A percentile compares a stretch with the other conserved stretches of the same genome.
Conservation (phyloP, 163 green algal genomes). For the Botryococcus braunii region DNA sequence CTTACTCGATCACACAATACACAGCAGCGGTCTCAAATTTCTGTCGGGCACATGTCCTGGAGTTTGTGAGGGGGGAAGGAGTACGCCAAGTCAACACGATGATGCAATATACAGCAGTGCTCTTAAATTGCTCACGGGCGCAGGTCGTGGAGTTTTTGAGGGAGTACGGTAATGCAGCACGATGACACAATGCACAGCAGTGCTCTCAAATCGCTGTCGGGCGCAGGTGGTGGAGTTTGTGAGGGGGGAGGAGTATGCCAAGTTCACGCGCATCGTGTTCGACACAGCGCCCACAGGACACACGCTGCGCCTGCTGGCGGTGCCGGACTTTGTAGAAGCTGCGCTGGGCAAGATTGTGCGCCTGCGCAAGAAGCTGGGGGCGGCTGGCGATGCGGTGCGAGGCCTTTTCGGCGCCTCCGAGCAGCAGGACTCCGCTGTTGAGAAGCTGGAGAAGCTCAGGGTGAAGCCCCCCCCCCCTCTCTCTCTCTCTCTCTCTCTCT, state of each 20-base stretch:
- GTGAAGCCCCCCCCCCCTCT: neutral
- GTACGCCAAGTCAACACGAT: too few relatives aligned
- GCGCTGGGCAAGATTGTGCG: constrained; percentile 58
- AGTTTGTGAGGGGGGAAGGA: too few relatives aligned
- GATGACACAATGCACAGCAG: too few relatives aligned
- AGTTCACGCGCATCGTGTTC: constrained; percentile 95
- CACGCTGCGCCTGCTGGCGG: constrained; percentile 80
- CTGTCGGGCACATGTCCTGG: too few relatives aligned
- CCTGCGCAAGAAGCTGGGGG: constrained; percentile 74
- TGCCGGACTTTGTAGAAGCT: constrained; percentile 78
- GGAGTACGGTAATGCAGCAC: too few relatives aligned
- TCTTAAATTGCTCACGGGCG: too few relatives aligned
- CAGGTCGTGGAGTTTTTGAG: too few relatives aligned
- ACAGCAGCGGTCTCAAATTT: too few relatives aligned
- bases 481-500: too few relatives aligned
- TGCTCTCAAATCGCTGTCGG: too few relatives aligned
- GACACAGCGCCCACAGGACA: constrained; percentile 96
- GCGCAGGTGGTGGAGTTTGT: constrained; percentile 77
- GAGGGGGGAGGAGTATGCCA: constrained; percentile 75
- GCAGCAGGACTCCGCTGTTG: constrained; percentile 68
- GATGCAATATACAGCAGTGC: too few relatives aligned
- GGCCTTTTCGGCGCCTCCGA: constrained; percentile 68
- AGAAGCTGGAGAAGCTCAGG: constrained; percentile 63
- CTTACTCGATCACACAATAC: too few relatives aligned
- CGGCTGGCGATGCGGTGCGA: constrained; percentile 60